These are phyloP conservation scores for Brettanomyces nanus DNA, from an alignment of 805 yeast genomes.

Conservation along the genomic window DNA sequence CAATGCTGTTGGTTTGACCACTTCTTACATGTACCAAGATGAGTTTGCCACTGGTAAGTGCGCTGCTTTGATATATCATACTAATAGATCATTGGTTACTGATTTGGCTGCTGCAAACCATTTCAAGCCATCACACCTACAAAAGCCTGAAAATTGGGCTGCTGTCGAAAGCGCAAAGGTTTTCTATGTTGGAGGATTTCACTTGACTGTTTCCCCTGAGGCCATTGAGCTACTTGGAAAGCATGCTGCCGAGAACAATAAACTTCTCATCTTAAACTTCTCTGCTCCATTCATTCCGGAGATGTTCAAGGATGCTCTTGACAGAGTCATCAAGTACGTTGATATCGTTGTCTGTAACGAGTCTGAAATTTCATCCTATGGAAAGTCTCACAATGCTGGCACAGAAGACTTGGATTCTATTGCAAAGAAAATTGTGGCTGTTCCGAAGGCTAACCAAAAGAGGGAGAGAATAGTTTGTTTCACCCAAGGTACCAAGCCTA, in stretches of 20 bases:
- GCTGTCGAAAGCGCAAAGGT: constrained; percentile 71
- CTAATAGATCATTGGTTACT: constrained; percentile 87
- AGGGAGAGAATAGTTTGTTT: constrained; percentile 81
- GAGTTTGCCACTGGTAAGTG: constrained; percentile 90
- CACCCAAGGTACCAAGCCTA: constrained; percentile 94
- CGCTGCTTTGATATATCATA: constrained; percentile 84
- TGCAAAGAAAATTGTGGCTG: constrained; percentile 74
- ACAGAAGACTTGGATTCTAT: constrained; percentile 60
- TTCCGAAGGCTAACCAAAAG: constrained; percentile 62
- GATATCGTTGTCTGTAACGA: constrained; percentile 93
- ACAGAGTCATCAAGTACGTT: constrained; percentile 72
- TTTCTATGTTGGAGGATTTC: constrained; percentile 98
- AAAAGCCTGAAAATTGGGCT: constrained; percentile 84
- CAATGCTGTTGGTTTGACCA: constrained; percentile 76
- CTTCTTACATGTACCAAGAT: constrained; percentile 76
- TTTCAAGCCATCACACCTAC: constrained; percentile 82
- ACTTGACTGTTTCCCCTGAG: constrained; percentile 93
- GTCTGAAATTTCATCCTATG: constrained; percentile 92
- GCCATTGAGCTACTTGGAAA: constrained; percentile 85
- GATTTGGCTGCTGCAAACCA: constrained; percentile 98
- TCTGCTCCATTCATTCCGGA: constrained; percentile 96
- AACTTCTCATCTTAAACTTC: constrained; percentile 66
- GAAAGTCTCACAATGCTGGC: constrained; percentile 67
- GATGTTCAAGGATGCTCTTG: constrained; percentile 89
- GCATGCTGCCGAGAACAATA: constrained; percentile 52